Percentiles rank a stretch among this genome's conserved stretches.
Conservation (phyloP, 2,329 filamentous ascomycete species). For the Cadophora sp. region DNA sequence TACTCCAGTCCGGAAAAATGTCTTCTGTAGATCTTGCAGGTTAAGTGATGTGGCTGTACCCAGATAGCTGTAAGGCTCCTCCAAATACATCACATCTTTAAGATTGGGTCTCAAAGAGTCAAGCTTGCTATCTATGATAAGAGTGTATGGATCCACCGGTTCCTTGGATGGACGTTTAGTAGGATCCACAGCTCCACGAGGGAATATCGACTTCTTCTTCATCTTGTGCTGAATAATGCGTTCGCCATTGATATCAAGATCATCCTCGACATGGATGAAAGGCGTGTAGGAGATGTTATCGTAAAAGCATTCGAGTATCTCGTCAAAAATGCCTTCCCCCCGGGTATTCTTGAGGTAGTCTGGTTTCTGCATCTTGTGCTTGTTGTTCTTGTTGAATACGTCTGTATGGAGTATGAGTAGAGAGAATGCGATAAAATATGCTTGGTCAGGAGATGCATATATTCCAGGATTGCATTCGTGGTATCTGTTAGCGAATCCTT, state of each 20-base stretch:
- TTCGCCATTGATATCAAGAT: slow-evolving; percentile 79
- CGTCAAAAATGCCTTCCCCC: slow-evolving; percentile 90
- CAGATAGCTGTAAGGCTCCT: slow-evolving; percentile 90
- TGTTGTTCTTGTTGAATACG: slow-evolving; percentile 99
- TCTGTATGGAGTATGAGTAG: slow-evolving; percentile 96
- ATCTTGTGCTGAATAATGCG: slow-evolving; percentile 74
- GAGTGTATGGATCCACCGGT: slow-evolving; percentile 91
- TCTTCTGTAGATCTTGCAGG: slow-evolving; percentile 81
- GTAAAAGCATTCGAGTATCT: slow-evolving; percentile 94
- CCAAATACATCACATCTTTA: slow-evolving; percentile 89
- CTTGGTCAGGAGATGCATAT: slow-evolving; percentile 87
- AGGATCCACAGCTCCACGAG: slow-evolving; percentile 67
- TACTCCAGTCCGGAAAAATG: slow-evolving; percentile 89
- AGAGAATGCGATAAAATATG: slow-evolving; percentile 98
- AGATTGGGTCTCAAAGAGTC: slow-evolving; percentile 83
- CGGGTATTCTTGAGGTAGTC: slow-evolving; percentile 96
- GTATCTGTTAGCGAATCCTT: slow-evolving; percentile 95
- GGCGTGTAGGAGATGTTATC: slow-evolving; percentile 99
- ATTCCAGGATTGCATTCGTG: slow-evolving; percentile 98
- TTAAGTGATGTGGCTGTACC: slow-evolving; percentile 80
- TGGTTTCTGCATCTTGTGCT: slow-evolving; percentile 95
- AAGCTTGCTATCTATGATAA: slow-evolving; percentile 90
- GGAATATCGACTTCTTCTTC: slow-evolving; percentile 73
- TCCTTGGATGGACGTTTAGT: slow-evolving; percentile 74
- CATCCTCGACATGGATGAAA: slow-evolving; percentile 97